A percentile compares a stretch with the other conserved stretches of the same genome.
Evolutionary conservation across 1,284 basidiomycete species (phyloP).

Genomic region (Cerrena zonata): DNA sequence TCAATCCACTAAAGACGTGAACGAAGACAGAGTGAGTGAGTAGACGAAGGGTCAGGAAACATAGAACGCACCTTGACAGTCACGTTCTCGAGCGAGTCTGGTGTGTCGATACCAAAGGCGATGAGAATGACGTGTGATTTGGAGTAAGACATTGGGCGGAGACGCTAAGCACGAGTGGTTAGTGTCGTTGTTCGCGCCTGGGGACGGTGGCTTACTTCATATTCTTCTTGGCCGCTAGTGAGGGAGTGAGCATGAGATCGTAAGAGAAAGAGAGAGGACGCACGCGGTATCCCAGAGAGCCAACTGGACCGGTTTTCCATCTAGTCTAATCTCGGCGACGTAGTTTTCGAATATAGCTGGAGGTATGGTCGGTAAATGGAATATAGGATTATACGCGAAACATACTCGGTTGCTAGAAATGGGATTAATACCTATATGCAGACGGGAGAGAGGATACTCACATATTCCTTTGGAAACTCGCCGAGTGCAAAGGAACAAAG

Average conservation of each 20-base stretch:
- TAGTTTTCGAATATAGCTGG: conserved; percentile 95
- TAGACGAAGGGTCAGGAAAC: background rate
- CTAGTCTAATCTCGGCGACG: conserved; percentile 93
- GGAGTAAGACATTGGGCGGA: conserved; percentile 93
- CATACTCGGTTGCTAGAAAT: conserved; percentile 30
- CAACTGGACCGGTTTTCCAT: conserved; percentile 93
- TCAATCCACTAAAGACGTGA: conserved; percentile 80
- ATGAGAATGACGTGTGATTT: conserved; percentile 98
- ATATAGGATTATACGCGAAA: background rate
- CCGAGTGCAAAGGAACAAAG: conserved; percentile 89
- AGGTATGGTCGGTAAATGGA: background rate
- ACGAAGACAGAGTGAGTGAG: too few relatives aligned
- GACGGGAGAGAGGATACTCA: conserved; percentile 36
- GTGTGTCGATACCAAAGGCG: conserved; percentile 92
- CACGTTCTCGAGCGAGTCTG: conserved; percentile 95
- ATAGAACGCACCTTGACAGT: conserved; percentile 68
- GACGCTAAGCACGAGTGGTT: conserved; percentile 45
- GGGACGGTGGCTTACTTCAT: conserved; percentile 56
- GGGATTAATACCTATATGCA: conserved; percentile 7
- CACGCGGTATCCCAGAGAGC: conserved; percentile 97
- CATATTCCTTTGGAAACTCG: conserved; percentile 96
- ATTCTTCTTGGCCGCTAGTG: conserved; percentile 86
- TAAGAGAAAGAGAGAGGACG: conserved; percentile 30
- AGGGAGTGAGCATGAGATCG: conserved; percentile 9
- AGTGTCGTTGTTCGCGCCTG: background rate